These are phyloP conservation scores for Chaetothyriales sp. DNA, from an alignment of 2,329 filamentous ascomycete species.

Conservation along the genomic window DNA sequence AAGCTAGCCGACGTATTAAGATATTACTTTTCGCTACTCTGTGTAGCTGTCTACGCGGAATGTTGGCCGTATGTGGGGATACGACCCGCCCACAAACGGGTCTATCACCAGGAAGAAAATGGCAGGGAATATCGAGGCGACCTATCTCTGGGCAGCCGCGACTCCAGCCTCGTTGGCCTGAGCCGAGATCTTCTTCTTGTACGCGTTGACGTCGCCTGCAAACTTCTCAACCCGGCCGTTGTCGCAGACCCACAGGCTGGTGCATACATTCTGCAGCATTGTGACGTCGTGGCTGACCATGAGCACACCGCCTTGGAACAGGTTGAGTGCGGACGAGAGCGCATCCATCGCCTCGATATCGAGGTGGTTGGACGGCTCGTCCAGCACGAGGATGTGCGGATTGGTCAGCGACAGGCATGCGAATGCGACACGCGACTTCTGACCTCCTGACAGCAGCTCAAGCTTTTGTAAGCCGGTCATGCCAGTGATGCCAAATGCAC, in stretches of 20 bases:
- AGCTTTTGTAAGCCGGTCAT: conserved; percentile 96
- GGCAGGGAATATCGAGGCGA: neutral
- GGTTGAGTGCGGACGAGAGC: conserved; percentile 62
- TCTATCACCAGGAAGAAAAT: no score
- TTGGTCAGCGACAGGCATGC: conserved; percentile 88
- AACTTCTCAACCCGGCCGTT: conserved; percentile 91
- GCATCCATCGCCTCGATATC: conserved; percentile 99
- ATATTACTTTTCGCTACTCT: no score
- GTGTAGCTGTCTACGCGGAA: no score
- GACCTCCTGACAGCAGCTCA: conserved; percentile 82
- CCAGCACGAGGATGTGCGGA: conserved; percentile 91
- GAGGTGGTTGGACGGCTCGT: conserved; percentile 96
- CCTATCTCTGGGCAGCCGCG: conserved; percentile 29
- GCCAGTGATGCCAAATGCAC: conserved; percentile 72
- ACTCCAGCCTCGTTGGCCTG: conserved; percentile 83
- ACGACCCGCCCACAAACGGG: no score
- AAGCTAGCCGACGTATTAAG: no score
- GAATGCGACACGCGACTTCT: conserved; percentile 96
- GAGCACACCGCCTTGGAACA: conserved; percentile 85
- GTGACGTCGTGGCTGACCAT: conserved; percentile 99
- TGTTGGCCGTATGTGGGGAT: no score
- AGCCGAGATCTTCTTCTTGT: conserved; percentile 89
- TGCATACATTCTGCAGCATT: conserved; percentile 94
- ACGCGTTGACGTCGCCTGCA: conserved; percentile 81
- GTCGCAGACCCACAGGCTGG: conserved; percentile 90